These are phyloP conservation scores for Stevia rebaudiana DNA, from an alignment of 140 eudicot genomes.

Conservation along the genomic window DNA sequence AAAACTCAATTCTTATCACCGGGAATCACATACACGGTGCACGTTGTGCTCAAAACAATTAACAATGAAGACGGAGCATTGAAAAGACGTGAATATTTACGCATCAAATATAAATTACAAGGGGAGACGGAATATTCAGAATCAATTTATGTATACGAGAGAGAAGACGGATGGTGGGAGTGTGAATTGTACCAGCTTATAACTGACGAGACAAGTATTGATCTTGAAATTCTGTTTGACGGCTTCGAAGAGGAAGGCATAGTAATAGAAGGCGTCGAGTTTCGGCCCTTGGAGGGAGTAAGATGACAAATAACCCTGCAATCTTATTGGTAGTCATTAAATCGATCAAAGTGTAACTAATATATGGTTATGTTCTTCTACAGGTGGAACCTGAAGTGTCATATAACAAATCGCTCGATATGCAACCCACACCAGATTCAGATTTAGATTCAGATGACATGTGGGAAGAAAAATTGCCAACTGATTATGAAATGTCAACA, in stretches of 20 bases:
- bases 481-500: too few species aligned
- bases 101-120: conserved; percentile 10
- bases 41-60: not conserved
- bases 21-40: conserved; percentile 7
- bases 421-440: too few species aligned
- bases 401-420: too few species aligned
- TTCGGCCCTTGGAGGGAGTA: conserved; percentile 5
- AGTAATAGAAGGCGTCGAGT: conserved; percentile 9
- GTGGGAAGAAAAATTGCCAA: too few species aligned
- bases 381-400: too few species aligned
- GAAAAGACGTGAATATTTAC: not conserved
- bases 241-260: not conserved
- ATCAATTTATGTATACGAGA: not conserved
- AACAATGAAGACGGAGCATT: too few species aligned
- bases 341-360: too few species aligned
- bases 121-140: not conserved
- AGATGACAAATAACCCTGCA: not conserved
- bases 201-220: not conserved
- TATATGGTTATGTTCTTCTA: too few species aligned
- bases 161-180: conserved; percentile 14
- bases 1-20: not conserved
- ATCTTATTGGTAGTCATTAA: not conserved
- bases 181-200: conserved; percentile 15
- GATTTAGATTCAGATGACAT: too few species aligned
- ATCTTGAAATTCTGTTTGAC: conserved; percentile 3